A percentile compares a stretch with the other conserved stretches of the same genome.
phyloP scores from a whole-genome alignment of 2,329 filamentous ascomycete genomes.

The Helotiales sp. region DNA sequence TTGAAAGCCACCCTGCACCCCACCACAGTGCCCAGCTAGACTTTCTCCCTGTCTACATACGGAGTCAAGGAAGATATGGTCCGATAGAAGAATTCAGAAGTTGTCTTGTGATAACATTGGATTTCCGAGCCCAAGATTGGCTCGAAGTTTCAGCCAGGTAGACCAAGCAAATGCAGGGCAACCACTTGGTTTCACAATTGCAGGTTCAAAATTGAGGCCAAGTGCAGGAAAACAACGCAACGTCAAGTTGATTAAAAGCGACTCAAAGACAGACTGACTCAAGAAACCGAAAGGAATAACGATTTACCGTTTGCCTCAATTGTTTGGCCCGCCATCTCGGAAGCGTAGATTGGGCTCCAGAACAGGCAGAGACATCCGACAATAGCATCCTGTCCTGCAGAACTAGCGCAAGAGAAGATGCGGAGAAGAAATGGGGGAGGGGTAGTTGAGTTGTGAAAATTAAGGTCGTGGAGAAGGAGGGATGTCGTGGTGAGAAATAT shows the following conservation, averaged over 20 bases:
- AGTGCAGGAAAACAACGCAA: background rate
- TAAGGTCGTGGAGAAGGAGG: background rate
- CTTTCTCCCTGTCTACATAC: background rate
- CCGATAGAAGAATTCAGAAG: constrained; percentile 5
- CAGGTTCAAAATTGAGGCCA: background rate
- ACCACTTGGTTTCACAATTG: background rate
- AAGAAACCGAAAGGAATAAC: background rate
- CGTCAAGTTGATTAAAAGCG: background rate
- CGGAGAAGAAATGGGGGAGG: constrained; percentile 12
- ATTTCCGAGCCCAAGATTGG: background rate
- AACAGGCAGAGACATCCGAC: constrained; percentile 4
- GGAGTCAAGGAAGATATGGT: constrained; percentile 19
- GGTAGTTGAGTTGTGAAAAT: constrained; percentile 6
- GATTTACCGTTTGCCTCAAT: background rate
- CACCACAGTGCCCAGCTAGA: background rate
- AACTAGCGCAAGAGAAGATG: background rate
- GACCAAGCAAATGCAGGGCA: background rate
- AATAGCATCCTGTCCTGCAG: background rate
- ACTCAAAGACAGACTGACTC: background rate
- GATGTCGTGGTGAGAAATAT: constrained; percentile 9
- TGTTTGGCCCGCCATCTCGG: constrained; percentile 12
- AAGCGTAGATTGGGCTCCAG: background rate
- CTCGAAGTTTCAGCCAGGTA: background rate
- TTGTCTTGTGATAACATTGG: constrained; percentile 16
- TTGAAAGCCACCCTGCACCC: constrained; percentile 4